Evolutionary conservation across 768 basidiomycete species (phyloP).

Genomic region (Tricholomella constricta): DNA sequence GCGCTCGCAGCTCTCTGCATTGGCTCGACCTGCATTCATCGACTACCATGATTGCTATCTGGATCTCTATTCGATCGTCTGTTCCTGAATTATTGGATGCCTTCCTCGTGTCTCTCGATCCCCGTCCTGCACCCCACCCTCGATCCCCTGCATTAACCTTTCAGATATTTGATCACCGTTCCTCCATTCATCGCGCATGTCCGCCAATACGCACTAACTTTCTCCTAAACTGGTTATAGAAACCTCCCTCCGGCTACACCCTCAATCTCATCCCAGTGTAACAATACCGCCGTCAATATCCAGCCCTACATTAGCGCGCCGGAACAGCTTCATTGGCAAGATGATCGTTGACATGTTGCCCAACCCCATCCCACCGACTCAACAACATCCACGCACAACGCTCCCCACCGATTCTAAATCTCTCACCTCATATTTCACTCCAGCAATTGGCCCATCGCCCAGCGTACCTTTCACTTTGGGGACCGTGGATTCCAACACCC

Average conservation of each 20-base stretch:
- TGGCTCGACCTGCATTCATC: background rate
- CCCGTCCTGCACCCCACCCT: background rate
- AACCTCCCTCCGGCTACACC: background rate
- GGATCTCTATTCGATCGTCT: background rate
- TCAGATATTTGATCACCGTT: background rate
- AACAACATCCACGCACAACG: conserved; percentile 8
- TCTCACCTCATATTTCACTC: conserved; percentile 2
- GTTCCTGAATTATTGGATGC: conserved; percentile 5
- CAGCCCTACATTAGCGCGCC: conserved; percentile 3
- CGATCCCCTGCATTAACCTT: conserved; percentile 1
- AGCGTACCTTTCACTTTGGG: background rate
- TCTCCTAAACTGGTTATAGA: background rate
- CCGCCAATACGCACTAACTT: conserved; percentile 4
- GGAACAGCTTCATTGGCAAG: conserved; percentile 21
- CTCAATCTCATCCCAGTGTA: background rate
- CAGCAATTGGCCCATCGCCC: background rate
- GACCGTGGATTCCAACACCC: background rate
- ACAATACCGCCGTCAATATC: conserved; percentile 1
- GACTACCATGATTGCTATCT: background rate
- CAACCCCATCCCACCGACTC: conserved; percentile 28
- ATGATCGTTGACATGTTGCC: conserved; percentile 65
- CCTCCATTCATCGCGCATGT: conserved; percentile 3
- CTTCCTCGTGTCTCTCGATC: background rate
- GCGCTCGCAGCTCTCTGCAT: background rate
- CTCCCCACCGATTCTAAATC: conserved; percentile 2